Conservation (phyloP, 306 rosid species). For the Cotoneaster glaucophyllus region DNA sequence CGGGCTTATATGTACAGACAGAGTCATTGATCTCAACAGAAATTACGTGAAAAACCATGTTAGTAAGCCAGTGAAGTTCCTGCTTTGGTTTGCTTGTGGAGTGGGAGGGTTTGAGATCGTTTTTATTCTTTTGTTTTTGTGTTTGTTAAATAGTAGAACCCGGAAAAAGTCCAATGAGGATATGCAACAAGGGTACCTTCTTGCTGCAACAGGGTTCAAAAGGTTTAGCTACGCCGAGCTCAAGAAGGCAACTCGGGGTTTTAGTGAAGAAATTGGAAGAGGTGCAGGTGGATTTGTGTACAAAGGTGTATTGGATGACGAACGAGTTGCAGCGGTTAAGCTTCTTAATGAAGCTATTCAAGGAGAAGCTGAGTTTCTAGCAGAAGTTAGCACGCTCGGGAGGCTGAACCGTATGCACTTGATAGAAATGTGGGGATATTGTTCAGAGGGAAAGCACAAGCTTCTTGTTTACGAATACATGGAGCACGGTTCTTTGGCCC, state of each 20-base stretch:
- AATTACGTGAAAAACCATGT: background rate
- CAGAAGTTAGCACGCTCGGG: slow-evolving; percentile 52
- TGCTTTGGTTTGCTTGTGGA: slow-evolving; percentile 34
- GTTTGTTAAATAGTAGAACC: slow-evolving; percentile 7
- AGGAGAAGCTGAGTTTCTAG: slow-evolving; percentile 55
- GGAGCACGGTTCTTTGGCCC: slow-evolving; percentile 43
- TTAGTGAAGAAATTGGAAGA: slow-evolving; percentile 49
- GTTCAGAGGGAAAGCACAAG: slow-evolving; percentile 49
- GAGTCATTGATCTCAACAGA: slow-evolving; percentile 9
- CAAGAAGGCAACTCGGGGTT: slow-evolving; percentile 40
- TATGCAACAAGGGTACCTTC: slow-evolving; percentile 15
- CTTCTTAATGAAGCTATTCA: slow-evolving; percentile 30
- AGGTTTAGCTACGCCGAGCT: slow-evolving; percentile 42
- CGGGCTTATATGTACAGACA: slow-evolving; percentile 9
- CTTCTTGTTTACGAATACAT: slow-evolving; percentile 48
- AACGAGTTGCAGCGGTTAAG: slow-evolving; percentile 37
- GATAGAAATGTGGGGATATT: slow-evolving; percentile 58
- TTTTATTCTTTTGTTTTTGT: slow-evolving; percentile 30
- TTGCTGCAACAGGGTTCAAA: slow-evolving; percentile 37
- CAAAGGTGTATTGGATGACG: slow-evolving; percentile 36
- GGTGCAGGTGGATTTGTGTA: slow-evolving; percentile 49
- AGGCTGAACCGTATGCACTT: slow-evolving; percentile 56
- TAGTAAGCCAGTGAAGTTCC: slow-evolving; percentile 25
- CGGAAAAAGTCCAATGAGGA: background rate
- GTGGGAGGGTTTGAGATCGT: slow-evolving; percentile 39